These are phyloP conservation scores for Beauveria bassiana DNA, from an alignment of 2,329 filamentous ascomycete species.

Conservation along the genomic window DNA sequence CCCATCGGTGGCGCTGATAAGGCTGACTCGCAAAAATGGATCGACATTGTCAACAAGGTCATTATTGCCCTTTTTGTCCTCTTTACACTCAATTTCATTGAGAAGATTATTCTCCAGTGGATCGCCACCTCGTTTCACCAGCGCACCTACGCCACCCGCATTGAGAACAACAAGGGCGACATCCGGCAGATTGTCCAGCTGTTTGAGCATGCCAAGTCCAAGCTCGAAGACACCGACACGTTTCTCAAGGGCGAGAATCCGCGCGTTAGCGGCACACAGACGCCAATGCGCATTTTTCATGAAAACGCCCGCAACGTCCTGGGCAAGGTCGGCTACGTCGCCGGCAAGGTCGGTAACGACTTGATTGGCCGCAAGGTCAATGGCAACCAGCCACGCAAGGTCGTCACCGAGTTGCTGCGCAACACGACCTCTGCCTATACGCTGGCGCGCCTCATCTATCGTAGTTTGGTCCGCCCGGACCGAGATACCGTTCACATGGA, in stretches of 20 bases:
- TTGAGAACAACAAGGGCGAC: constrained; percentile 87
- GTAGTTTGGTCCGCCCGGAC: constrained; percentile 70
- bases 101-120: constrained; percentile 91
- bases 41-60: constrained; percentile 73
- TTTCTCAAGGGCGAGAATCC: constrained; percentile 37
- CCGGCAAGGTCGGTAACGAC: constrained; percentile 80
- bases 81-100: constrained; percentile 70
- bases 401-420: constrained; percentile 69
- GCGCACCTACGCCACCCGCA: constrained; percentile 82
- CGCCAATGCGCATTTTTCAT: constrained; percentile 66
- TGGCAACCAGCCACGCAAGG: constrained; percentile 74
- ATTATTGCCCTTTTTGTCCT: constrained; percentile 79
- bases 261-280: constrained; percentile 55
- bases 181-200: constrained; percentile 53
- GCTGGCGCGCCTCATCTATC: constrained; percentile 78
- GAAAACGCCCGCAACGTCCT: constrained; percentile 68
- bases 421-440: constrained; percentile 70
- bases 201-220: constrained; percentile 68
- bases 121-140: constrained; percentile 91
- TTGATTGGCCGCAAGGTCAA: constrained; percentile 72
- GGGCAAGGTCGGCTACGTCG: constrained; percentile 76
- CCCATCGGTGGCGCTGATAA: constrained; percentile 18
- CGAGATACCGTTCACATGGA: constrained; percentile 70
- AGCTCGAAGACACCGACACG: constrained; percentile 46
- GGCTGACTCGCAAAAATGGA: constrained; percentile 57